phyloP scores from a whole-genome alignment of 169 alveolate species.

The Blepharisma undulans region DNA sequence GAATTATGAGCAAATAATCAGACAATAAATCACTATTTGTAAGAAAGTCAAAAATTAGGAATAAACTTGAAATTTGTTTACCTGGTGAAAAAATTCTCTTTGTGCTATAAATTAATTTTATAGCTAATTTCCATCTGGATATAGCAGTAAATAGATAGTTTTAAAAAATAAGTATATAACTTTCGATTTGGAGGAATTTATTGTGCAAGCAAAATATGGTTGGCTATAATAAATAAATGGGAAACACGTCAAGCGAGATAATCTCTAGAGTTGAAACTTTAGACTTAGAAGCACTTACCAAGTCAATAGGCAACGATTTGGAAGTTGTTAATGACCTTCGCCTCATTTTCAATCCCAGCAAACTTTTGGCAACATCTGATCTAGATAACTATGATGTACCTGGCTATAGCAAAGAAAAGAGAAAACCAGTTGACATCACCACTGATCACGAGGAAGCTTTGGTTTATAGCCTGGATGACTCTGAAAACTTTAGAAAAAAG shows the following conservation, averaged over 20 bases:
- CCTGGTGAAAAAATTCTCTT: too few species aligned
- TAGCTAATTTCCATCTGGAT: too few species aligned
- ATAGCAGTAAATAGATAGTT: too few species aligned
- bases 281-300: not conserved
- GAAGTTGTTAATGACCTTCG: not conserved
- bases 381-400: not conserved
- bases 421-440: not conserved
- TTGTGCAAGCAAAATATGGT: too few species aligned
- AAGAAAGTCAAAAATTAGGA: too few species aligned
- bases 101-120: too few species aligned
- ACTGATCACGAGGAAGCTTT: conserved; percentile 4
- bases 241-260: conserved; percentile 2
- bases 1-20: too few species aligned
- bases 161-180: too few species aligned
- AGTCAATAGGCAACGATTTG: not conserved
- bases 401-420: not conserved
- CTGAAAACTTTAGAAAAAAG: conserved; percentile 7
- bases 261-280: not conserved
- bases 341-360: not conserved
- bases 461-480: not conserved
- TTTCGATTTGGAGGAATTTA: too few species aligned
- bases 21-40: too few species aligned
- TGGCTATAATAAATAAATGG: conserved; percentile 1
- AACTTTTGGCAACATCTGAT: not conserved
- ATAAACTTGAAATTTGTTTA: too few species aligned